Base-by-base conservation (phyloP, 345 rosid species). In the Acer saccharum region DNA sequence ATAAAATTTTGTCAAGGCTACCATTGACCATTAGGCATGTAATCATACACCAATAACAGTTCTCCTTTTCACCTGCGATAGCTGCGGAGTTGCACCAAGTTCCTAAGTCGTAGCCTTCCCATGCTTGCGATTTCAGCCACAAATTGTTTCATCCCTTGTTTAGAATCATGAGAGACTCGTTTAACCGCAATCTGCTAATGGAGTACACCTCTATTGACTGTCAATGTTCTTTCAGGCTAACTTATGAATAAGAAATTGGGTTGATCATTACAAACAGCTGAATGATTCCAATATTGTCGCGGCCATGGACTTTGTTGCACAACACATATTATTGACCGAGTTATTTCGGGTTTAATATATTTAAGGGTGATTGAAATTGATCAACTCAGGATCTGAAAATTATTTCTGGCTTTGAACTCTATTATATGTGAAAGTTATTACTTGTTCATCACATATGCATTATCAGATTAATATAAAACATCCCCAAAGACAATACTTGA, bases 131-230 rank as follows among this genome's bases (percentile, higher is more conserved):
- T 57, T 73, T 77, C 76, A 2, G 65, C 58, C 65, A 77, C 72
- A 29, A 74, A 73, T 44, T 88, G 86, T 62, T 86, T 86, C 44
- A 91, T 86, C 18, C 88, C 91, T 70, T 88, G 89, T 58, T 82
- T 81, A 13, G 85, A 78, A 61, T 88, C 77, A 29, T 86, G 89
- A 25, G 81, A 81, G 41, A 91, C 73, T 58, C 78, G 86, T 71
- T 93, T 91, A 21, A 90, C 88, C 4, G 90, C 94, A 69, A 93
- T 79, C 52, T 90, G 75, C 9, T 75, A 72, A n/a, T 83, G 86
- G 13, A 90, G 80, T 14, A 73, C 74, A 3, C 97, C 96, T 78
- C 61, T 87, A n/a, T 41, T 39, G 48, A 44, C 11, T 44, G 48
- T 44, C 48, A 46, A 46, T 10, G 50, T 46, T 46, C 35, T 46